Percentiles rank a stretch among this genome's conserved stretches.
These are phyloP conservation scores for Alternaria sp. DNA, from an alignment of 2,329 filamentous ascomycete genomes.

Conservation along the genomic window DNA sequence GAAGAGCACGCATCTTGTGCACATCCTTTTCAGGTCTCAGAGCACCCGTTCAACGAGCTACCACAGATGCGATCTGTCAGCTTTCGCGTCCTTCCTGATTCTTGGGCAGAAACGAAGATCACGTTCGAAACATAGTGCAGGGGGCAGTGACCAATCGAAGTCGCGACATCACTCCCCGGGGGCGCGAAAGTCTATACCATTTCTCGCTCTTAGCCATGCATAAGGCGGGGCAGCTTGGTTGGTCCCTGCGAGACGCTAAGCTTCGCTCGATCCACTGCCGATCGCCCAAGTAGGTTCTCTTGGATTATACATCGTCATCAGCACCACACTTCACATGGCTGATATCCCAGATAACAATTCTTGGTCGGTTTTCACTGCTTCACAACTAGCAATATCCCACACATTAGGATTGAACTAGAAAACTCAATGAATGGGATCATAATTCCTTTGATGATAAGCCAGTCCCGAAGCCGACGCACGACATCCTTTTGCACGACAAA, in stretches of 20 bases:
- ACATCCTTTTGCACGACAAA: background rate
- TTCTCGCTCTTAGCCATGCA: background rate
- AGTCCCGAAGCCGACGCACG: background rate
- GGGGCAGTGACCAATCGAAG: conserved; percentile 1
- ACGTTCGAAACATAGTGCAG: background rate
- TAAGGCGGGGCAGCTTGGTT: background rate
- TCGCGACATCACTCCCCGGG: background rate
- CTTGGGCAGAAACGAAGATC: background rate
- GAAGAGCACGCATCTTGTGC: background rate
- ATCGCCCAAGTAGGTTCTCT: background rate
- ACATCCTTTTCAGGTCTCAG: background rate
- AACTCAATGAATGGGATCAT: no score
- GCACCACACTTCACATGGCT: background rate
- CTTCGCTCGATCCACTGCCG: background rate
- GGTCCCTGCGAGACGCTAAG: background rate
- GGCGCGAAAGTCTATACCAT: background rate
- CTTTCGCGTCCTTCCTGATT: background rate
- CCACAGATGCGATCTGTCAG: background rate
- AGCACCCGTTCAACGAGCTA: background rate
- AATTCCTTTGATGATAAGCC: background rate
- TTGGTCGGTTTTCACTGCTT: background rate
- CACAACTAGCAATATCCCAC: background rate
- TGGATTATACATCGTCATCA: background rate
- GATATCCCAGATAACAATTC: background rate
- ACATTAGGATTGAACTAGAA: no score